Conservation (phyloP, 1,284 basidiomycete genomes). For the Meripilus lineatus region DNA sequence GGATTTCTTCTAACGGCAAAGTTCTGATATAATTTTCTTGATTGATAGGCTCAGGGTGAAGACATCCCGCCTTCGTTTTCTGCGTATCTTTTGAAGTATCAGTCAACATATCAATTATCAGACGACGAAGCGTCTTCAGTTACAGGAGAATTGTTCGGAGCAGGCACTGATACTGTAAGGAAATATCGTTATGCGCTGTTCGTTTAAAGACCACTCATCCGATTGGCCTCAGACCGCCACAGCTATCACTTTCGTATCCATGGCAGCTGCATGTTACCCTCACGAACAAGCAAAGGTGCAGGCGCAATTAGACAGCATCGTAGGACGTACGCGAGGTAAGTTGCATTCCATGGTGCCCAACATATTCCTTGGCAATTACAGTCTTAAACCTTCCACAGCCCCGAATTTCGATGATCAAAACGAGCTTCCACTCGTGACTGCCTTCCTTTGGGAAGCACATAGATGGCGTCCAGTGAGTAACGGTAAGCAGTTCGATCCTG, state of each 20-base stretch:
- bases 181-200: neutral
- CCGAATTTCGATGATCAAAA: slow-evolving; percentile 49
- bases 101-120: slow-evolving; percentile 42
- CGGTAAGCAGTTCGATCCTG: slow-evolving; percentile 14
- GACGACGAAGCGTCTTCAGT: slow-evolving; percentile 55
- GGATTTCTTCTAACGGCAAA: too few relatives aligned
- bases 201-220: too few relatives aligned
- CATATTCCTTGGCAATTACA: neutral
- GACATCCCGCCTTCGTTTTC: too few relatives aligned
- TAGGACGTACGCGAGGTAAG: slow-evolving; percentile 50
- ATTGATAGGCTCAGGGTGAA: slow-evolving; percentile 17
- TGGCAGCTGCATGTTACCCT: slow-evolving; percentile 62
- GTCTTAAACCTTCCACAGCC: slow-evolving; percentile 25
- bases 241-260: slow-evolving; percentile 49
- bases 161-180: slow-evolving; percentile 53
- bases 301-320: slow-evolving; percentile 52
- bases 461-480: slow-evolving; percentile 40
- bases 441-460: slow-evolving; percentile 57
- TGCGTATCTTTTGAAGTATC: slow-evolving; percentile 51
- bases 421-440: slow-evolving; percentile 48
- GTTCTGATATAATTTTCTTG: neutral
- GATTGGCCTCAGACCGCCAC: slow-evolving; percentile 48
- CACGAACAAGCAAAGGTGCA: slow-evolving; percentile 52
- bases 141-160: slow-evolving; percentile 59
- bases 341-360: neutral